phyloP scores from a whole-genome alignment of 176 grass and related monocot species.

The Zea mays region DNA sequence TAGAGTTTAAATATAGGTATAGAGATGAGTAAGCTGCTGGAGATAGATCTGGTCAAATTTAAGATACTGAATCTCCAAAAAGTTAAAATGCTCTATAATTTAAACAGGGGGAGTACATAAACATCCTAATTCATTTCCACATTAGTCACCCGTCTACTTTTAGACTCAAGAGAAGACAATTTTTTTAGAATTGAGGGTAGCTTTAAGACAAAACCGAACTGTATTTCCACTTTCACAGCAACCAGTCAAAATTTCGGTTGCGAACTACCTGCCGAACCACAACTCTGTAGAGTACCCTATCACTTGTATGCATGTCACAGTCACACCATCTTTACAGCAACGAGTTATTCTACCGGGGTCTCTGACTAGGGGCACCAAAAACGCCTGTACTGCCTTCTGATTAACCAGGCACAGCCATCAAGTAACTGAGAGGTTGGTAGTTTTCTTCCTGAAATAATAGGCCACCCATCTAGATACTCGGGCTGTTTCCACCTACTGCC shows the following conservation, averaged over 20 bases:
- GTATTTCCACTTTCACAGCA: conserved; percentile 43
- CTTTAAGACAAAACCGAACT: conserved; percentile 29
- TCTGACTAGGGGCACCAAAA: conserved; percentile 28
- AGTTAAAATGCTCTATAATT: too few species aligned
- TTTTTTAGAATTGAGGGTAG: background rate
- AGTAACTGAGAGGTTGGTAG: conserved; percentile 14
- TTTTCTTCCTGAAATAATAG: conserved; percentile 20
- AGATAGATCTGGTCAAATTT: too few species aligned
- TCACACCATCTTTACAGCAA: conserved; percentile 30
- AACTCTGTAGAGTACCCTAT: background rate
- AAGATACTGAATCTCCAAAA: too few species aligned
- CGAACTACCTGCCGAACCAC: conserved; percentile 27
- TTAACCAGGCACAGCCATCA: conserved; percentile 31
- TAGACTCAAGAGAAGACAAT: background rate
- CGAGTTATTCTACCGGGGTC: background rate
- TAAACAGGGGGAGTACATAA: too few species aligned
- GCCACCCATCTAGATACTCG: conserved; percentile 11
- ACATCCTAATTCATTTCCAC: background rate
- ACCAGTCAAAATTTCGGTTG: conserved; percentile 40
- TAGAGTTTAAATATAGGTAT: too few species aligned
- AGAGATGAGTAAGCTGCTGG: too few species aligned
- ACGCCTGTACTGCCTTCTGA: conserved; percentile 21
- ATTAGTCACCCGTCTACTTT: background rate
- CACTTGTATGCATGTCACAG: conserved; percentile 9
- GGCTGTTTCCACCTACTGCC: conserved; percentile 26